Conservation (phyloP, 345 rosid genomes). For the Dimocarpus longan region DNA sequence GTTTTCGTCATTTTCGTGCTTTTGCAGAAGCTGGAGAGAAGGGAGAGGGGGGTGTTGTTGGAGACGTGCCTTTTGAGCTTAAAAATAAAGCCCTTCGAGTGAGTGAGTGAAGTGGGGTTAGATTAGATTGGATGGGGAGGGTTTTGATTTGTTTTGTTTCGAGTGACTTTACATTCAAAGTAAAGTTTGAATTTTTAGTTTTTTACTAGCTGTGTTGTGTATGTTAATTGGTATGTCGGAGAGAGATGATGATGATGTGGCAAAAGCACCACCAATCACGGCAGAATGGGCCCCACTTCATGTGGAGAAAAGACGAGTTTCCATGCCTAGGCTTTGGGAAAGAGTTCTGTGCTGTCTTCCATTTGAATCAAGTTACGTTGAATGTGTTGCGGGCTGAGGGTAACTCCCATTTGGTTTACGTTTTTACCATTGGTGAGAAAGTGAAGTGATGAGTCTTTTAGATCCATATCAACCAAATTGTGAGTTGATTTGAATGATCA, state of each 20-base stretch:
- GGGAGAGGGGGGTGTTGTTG: not conserved
- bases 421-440: too few species aligned
- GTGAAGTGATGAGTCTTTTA: too few species aligned
- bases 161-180: too few species aligned
- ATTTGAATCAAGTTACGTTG: too few species aligned
- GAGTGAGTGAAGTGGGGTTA: not conserved
- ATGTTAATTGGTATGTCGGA: constrained; percentile 1
- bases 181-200: not conserved
- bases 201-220: not conserved
- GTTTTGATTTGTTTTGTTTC: not conserved
- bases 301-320: not conserved
- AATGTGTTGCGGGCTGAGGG: too few species aligned
- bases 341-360: not conserved
- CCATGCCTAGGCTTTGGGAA: too few species aligned
- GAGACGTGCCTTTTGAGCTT: not conserved
- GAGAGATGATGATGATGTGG: not conserved
- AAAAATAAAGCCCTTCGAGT: not conserved
- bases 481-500: too few species aligned
- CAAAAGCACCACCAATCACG: constrained; percentile 44
- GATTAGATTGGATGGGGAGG: not conserved
- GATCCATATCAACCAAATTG: too few species aligned
- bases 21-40: not conserved
- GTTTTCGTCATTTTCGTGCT: constrained; percentile 13
- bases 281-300: constrained; percentile 18
- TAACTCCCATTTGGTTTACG: too few species aligned